Conservation (phyloP, 345 rosid species). For the Angophora floribunda region DNA sequence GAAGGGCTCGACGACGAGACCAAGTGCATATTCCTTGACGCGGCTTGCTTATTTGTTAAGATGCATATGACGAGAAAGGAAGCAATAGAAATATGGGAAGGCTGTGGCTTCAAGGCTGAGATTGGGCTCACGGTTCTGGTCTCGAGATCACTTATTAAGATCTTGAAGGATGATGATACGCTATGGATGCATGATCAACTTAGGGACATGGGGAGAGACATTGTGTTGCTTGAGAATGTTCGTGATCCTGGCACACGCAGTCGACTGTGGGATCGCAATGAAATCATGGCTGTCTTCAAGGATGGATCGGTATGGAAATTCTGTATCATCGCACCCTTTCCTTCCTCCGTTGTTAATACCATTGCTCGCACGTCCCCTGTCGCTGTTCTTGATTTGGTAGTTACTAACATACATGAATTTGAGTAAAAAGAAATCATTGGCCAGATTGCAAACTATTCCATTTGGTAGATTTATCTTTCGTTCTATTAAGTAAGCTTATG, state of each 20-base stretch:
- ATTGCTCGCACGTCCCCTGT: accelerated
- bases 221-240: constrained; percentile 12
- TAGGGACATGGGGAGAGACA: constrained; percentile 69
- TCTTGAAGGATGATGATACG: neutral
- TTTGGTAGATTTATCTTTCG: neutral
- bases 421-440: neutral
- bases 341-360: neutral
- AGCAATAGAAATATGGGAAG: constrained; percentile 33
- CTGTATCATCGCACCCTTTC: neutral
- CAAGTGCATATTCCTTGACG: constrained; percentile 49
- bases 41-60: constrained; percentile 46
- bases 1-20: constrained; percentile 31
- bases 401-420: neutral
- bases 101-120: constrained; percentile 48
- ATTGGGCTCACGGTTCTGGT: constrained; percentile 26
- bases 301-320: constrained; percentile 18
- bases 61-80: constrained; percentile 28
- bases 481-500: neutral
- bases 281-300: constrained; percentile 31
- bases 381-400: too few species aligned
- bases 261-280: constrained; percentile 50
- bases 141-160: constrained; percentile 48
- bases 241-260: constrained; percentile 32
- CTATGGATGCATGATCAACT: constrained; percentile 77
- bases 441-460: neutral